These are phyloP conservation scores for Trapa incisa DNA, from an alignment of 345 rosid genomes.

Conservation along the genomic window DNA sequence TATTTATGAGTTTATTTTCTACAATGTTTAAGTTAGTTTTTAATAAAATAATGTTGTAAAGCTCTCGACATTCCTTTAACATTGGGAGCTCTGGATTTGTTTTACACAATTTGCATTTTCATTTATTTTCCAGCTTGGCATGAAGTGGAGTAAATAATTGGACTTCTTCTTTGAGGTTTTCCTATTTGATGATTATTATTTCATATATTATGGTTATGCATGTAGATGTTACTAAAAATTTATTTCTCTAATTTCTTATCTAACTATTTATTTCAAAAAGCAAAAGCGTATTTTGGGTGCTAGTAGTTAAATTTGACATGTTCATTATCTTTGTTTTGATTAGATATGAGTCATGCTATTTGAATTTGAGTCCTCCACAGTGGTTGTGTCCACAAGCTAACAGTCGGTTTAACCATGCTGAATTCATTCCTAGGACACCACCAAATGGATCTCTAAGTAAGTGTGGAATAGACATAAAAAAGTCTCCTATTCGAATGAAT, in stretches of 20 bases:
- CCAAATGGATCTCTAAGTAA: slow-evolving; percentile 26
- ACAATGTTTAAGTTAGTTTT: neutral
- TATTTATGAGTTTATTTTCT: neutral
- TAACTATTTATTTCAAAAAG: neutral
- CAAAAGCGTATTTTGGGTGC: neutral
- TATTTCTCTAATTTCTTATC: neutral
- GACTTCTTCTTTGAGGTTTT: neutral
- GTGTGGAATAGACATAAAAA: slow-evolving; percentile 35
- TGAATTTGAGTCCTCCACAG: slow-evolving; percentile 14
- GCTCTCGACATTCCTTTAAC: slow-evolving; percentile 55
- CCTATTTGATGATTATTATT: neutral
- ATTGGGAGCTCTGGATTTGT: slow-evolving; percentile 28
- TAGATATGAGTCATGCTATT: slow-evolving; percentile 18
- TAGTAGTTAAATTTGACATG: neutral
- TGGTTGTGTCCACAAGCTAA: slow-evolving; percentile 10
- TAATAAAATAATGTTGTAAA: slow-evolving; percentile 23
- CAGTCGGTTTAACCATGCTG: slow-evolving; percentile 36
- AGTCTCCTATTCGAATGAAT: slow-evolving; percentile 33
- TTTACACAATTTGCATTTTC: slow-evolving; percentile 28
- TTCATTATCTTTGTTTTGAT: slow-evolving; percentile 6
- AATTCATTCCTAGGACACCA: slow-evolving; percentile 52
- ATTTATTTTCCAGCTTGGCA: slow-evolving; percentile 16
- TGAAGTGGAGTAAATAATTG: slow-evolving; percentile 22
- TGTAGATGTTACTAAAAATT: neutral
- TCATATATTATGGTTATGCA: neutral